Evolutionary conservation across 2,329 filamentous ascomycete genomes (phyloP).

Genomic region (Fusarium abutilonis): DNA sequence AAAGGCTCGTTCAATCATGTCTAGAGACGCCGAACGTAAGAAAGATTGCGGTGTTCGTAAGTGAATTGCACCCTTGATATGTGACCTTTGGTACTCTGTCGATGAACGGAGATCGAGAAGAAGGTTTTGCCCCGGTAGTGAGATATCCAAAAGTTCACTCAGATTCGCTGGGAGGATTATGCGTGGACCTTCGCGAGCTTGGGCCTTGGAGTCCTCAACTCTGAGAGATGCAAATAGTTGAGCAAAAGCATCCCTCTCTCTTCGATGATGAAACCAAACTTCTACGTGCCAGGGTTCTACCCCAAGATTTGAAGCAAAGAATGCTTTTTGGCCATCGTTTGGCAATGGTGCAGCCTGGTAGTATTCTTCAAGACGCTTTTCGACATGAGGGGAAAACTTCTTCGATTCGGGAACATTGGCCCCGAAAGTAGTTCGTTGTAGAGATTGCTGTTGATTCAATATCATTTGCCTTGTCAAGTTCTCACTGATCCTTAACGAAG

Average conservation of each 20-base stretch:
- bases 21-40: slow-evolving; percentile 58
- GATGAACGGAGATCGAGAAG: slow-evolving; percentile 62
- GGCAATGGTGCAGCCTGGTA: slow-evolving; percentile 60
- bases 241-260: slow-evolving; percentile 59
- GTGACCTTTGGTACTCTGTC: slow-evolving; percentile 60
- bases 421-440: slow-evolving; percentile 53
- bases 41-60: slow-evolving; percentile 62
- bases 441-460: slow-evolving; percentile 57
- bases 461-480: slow-evolving; percentile 55
- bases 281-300: slow-evolving; percentile 62
- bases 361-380: slow-evolving; percentile 63
- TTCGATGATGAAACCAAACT: slow-evolving; percentile 65
- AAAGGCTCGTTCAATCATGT: slow-evolving; percentile 62
- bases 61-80: slow-evolving; percentile 63
- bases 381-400: slow-evolving; percentile 59
- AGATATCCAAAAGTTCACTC: slow-evolving; percentile 61
- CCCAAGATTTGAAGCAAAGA: slow-evolving; percentile 64
- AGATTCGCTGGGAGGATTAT: slow-evolving; percentile 65
- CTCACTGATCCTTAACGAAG: slow-evolving; percentile 34
- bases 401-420: slow-evolving; percentile 56
- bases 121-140: slow-evolving; percentile 56
- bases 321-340: slow-evolving; percentile 60
- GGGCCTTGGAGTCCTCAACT: slow-evolving; percentile 50
- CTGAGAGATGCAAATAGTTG: slow-evolving; percentile 58
- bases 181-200: slow-evolving; percentile 49